Base-by-base conservation (phyloP, 2,329 filamentous ascomycete genomes). In the Microsporum audouinii region DNA sequence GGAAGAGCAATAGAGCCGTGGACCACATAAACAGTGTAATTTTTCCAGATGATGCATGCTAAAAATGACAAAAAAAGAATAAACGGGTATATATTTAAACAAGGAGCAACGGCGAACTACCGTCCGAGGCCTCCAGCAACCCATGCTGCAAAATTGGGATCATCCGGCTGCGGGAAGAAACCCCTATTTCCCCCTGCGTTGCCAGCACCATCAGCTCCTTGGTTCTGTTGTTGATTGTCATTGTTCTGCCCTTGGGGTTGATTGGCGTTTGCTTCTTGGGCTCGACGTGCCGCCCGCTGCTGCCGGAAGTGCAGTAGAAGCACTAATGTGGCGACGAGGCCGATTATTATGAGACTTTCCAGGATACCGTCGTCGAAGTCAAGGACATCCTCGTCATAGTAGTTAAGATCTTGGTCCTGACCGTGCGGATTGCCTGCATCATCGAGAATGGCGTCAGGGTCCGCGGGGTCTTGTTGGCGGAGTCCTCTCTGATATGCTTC, bases 311-410 rank as follows among this genome's bases (percentile, higher is more conserved):
- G 95, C 14, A 97, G 80, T 36, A 97, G 77, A 59, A 88, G 83
- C 0, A 88, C 84, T 60, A 97, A 79, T 0, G 85, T 84, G 12
- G 85, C 84, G 0, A 88, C 86, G 12, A 97, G 77, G 1, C 83
- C 86, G 12, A 96, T 79, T 64, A 99, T 95, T 51, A 95, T 78
- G 29, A 96, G 75, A 49, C 88, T 92, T 73, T 97, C 94, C 8
- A 96, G 66, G 14, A 96, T 77, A 10, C 89, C 88, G 55, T 91
- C 89, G 58, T 92, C 88, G 34, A 88, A 80, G 1, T 84, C 79
- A 4, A 83, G 78, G 27, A 80, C 80, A 17, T 85, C 75, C 1
- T 86, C 85, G 58, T 87, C 85, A 62, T 81, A 78, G 57, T 80
- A 81, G 61, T 82, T 78, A 14, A 78, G 77, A 23, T 84, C 71